Evolutionary conservation across 2,329 filamentous ascomycete species (phyloP), one percentile per base, ranked within the genome.

Genomic region (Acrocalymma vagum): DNA sequence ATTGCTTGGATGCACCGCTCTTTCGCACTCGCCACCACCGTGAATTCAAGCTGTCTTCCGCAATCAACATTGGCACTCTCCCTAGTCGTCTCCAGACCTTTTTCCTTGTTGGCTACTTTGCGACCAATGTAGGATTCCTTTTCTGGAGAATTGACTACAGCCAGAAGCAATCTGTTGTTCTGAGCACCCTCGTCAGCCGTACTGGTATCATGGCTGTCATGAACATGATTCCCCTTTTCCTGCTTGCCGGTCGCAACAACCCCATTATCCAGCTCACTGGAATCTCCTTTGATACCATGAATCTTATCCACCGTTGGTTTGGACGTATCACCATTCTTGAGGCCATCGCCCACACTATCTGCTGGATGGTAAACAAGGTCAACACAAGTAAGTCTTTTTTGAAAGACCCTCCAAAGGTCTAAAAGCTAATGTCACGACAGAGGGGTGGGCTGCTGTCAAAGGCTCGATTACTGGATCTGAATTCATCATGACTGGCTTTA

Each of bases 281-380:
- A 47, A 84, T 92, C 51, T 88, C 86, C 4, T 93, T 91, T 67
- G 88, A 93, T 67, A 90, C 86, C 1, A 91, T 88, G 77, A 93
- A 92, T 72, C 72, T 93, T 47, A 76, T 92, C 42, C 88, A 93
- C 70, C 82, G 88, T 48, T 92, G 88, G 88, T 80, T 90, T 49
- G 88, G 88, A 55, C 83, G 88, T 25, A 88, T 91, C 45, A 86
- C 88, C 17, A 78, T 87, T 13, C 71, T 89, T 10, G 86, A 93
- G 65, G 78, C 84, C 8, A 54, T 91, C 26, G 74, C 80, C 20
- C 88, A 92, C 69, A 83, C 81, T 1, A 61, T 83, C 25, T 79
- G 85, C 35, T 89, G 77, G 69, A 77, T 82, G 48, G 56, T 70
- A 20, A 67, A 62, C 51, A 75, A 74, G 51, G 67, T 76, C 9